phyloP scores from a whole-genome alignment of 495 filamentous ascomycete species.

The Achaetomiella virescens region DNA sequence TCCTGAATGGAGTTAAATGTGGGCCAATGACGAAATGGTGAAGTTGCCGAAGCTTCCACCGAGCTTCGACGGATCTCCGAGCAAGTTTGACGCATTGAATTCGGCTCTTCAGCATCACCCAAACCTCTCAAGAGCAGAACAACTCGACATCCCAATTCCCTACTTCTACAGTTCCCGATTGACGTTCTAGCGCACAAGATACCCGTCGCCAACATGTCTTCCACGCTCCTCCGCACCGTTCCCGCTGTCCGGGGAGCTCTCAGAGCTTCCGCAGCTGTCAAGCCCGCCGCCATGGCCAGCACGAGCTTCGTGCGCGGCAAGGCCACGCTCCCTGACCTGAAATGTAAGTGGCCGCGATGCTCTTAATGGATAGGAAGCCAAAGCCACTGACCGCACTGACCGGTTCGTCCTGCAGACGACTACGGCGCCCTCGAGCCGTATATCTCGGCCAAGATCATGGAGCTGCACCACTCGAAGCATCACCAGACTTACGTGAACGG shows the following conservation, averaged over 20 bases:
- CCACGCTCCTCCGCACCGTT: conserved; percentile 47
- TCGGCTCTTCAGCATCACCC: neutral
- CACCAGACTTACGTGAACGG: conserved; percentile 75
- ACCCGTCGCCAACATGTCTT: conserved; percentile 38
- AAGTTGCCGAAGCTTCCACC: conserved; percentile 20
- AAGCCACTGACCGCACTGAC: no score
- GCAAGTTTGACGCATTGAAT: conserved; percentile 1
- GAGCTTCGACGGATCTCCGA: conserved; percentile 18
- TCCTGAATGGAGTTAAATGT: neutral
- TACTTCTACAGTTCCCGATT: conserved; percentile 13
- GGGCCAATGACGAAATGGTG: conserved; percentile 28
- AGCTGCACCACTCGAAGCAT: conserved; percentile 77
- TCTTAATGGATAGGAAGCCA: neutral
- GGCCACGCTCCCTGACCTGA: conserved; percentile 88
- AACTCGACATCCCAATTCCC: neutral
- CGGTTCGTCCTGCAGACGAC: conserved; percentile 51
- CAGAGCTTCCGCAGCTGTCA: conserved; percentile 32
- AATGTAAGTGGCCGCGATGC: conserved; percentile 55
- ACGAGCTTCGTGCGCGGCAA: conserved; percentile 77
- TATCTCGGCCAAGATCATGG: conserved; percentile 98
- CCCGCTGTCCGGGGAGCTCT: conserved; percentile 41
- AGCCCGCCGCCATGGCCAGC: conserved; percentile 52
- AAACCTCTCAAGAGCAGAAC: neutral
- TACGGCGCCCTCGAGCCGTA: conserved; percentile 89
- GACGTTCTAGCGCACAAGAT: neutral